Percentiles rank a stretch among this genome's conserved stretches.
These are phyloP conservation scores for Articulospora tetracladia DNA, from an alignment of 495 filamentous ascomycete genomes.

Conservation along the genomic window DNA sequence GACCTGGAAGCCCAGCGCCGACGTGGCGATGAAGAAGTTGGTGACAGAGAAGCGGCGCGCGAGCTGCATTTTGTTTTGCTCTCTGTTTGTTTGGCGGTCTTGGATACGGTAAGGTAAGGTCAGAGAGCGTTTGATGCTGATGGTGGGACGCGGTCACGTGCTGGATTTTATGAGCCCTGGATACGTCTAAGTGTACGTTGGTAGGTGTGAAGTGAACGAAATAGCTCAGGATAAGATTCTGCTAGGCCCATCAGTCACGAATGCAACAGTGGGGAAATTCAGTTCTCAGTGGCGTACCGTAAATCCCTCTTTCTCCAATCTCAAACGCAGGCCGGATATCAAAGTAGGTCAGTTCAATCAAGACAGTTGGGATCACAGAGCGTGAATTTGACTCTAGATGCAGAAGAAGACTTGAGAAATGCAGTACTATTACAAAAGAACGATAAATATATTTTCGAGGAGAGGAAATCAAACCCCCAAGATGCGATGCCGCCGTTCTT, in stretches of 20 bases:
- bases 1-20: constrained; percentile 61
- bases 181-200: not conserved
- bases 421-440: not conserved
- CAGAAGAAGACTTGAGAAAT: not conserved
- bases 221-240: not conserved
- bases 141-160: not conserved
- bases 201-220: not conserved
- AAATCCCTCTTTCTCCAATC: too few species aligned
- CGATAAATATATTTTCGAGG: not conserved
- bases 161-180: not conserved
- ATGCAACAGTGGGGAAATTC: too few species aligned
- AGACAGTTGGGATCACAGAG: not conserved
- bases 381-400: not conserved
- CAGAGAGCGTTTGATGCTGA: not conserved
- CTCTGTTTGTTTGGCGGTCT: not conserved
- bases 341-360: too few species aligned
- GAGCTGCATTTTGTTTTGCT: constrained; percentile 41
- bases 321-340: too few species aligned
- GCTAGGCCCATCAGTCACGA: too few species aligned
- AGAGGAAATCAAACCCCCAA: not conserved
- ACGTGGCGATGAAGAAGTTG: constrained; percentile 57
- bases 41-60: constrained; percentile 56
- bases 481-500: too few species aligned
- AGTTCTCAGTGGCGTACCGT: too few species aligned
- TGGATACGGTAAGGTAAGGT: not conserved